phyloP scores from a whole-genome alignment of 108 stramenopile species.

The Nitzschia sp. region DNA sequence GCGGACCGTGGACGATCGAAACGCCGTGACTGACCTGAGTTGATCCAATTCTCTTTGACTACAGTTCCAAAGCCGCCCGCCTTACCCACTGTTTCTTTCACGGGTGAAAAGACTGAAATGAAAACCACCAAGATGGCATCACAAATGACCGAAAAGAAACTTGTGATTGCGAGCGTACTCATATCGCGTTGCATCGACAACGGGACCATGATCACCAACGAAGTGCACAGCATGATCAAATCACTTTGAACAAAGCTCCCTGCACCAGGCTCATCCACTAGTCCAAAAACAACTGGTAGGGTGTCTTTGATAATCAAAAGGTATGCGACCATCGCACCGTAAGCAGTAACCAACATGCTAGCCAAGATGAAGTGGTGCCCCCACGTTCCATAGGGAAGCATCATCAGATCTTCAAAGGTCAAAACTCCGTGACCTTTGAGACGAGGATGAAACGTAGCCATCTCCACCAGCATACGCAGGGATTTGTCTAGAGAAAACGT shows the following conservation, averaged over 20 bases:
- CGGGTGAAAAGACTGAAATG: conserved; percentile 60
- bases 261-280: conserved; percentile 42
- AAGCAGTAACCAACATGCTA: conserved; percentile 78
- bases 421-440: conserved; percentile 45
- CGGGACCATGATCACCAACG: conserved; percentile 63
- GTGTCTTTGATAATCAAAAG: conserved; percentile 84
- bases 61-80: conserved; percentile 71
- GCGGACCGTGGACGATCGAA: no score
- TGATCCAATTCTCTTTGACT: conserved; percentile 50
- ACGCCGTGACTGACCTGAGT: no score
- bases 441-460: conserved; percentile 68
- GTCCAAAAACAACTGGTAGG: conserved; percentile 64
- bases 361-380: conserved; percentile 59
- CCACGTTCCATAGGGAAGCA: conserved; percentile 53
- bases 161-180: conserved; percentile 62
- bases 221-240: conserved; percentile 50
- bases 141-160: conserved; percentile 58
- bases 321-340: conserved; percentile 89
- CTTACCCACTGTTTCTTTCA: conserved; percentile 44
- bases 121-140: conserved; percentile 72
- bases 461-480: conserved; percentile 68
- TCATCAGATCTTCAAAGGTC: conserved; percentile 74
- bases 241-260: conserved; percentile 50
- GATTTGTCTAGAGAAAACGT: conserved; percentile 66
- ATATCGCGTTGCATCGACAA: conserved; percentile 78